These are phyloP conservation scores for Dunaliella primolecta DNA, from an alignment of 139 green algal genomes.

Conservation along the genomic window DNA sequence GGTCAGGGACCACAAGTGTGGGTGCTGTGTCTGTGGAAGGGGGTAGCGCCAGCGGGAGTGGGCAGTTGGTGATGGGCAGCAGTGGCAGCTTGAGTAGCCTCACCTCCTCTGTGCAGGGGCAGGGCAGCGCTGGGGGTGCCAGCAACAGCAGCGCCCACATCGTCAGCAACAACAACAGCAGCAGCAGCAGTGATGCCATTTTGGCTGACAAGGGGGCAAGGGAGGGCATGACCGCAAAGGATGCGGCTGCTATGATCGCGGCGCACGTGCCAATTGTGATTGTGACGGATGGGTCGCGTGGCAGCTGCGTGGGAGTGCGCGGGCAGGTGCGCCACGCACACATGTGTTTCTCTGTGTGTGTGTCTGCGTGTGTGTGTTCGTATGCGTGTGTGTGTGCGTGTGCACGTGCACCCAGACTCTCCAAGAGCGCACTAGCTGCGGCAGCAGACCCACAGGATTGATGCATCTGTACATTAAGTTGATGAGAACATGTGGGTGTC, in stretches of 20 bases:
- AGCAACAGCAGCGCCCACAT: not conserved
- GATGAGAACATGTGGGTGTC: no score
- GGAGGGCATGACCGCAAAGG: conserved; percentile 18
- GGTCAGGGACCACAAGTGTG: no score
- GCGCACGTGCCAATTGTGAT: conserved; percentile 59
- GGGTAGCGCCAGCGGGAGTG: no score
- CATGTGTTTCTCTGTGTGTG: no score
- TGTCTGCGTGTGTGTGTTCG: not conserved
- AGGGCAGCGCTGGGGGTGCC: no score
- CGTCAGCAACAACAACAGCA: not conserved
- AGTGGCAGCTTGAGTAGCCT: not conserved
- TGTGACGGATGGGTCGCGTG: conserved; percentile 78
- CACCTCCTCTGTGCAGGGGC: not conserved
- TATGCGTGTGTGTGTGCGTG: no score
- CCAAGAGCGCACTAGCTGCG: no score
- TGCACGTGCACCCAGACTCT: not conserved
- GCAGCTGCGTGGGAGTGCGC: not conserved
- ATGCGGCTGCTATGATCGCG: conserved; percentile 53
- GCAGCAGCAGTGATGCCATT: not conserved
- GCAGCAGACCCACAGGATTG: no score
- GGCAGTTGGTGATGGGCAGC: no score
- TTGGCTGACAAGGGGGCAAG: not conserved
- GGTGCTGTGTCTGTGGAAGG: no score
- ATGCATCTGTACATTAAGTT: no score
- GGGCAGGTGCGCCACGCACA: not conserved